phyloP scores from a whole-genome alignment of 192 early-diverging fungal genomes.

The Coemansia sp. region DNA sequence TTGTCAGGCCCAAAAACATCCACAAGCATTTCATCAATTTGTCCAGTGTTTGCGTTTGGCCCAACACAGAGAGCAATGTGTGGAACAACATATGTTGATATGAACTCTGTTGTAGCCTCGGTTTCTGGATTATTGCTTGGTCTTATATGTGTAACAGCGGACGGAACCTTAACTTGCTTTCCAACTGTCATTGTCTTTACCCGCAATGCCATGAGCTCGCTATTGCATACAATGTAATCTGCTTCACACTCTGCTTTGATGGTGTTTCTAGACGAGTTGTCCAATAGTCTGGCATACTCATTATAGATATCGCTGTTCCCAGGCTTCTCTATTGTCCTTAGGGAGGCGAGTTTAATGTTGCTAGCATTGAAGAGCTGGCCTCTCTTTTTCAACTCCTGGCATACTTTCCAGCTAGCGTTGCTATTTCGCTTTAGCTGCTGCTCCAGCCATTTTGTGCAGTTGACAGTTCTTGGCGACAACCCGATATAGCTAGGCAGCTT shows the following conservation, averaged over 20 bases:
- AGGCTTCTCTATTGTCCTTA: conserved; percentile 15
- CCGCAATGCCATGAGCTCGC: conserved; percentile 37
- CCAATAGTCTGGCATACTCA: conserved; percentile 17
- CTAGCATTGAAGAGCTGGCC: conserved; percentile 13
- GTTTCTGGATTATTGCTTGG: not conserved
- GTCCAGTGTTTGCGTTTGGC: conserved; percentile 26
- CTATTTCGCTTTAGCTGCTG: conserved; percentile 9
- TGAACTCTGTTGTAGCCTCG: not conserved
- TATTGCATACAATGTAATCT: conserved; percentile 59
- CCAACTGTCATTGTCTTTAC: conserved; percentile 24
- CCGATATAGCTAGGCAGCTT: conserved; percentile 22
- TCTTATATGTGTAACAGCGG: conserved; percentile 3
- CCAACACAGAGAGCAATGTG: conserved; percentile 39
- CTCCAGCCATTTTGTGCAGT: conserved; percentile 27
- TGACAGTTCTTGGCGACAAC: conserved; percentile 21
- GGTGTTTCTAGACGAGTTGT: not conserved
- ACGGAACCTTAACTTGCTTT: conserved; percentile 7
- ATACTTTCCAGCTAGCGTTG: conserved; percentile 24
- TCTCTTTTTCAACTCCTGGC: conserved; percentile 8
- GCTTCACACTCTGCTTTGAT: conserved; percentile 30
- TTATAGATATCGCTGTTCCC: conserved; percentile 32
- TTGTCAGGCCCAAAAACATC: conserved; percentile 46
- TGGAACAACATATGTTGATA: conserved; percentile 28
- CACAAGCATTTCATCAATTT: conserved; percentile 36
- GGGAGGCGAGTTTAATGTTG: conserved; percentile 60